Conservation (phyloP, 345 rosid genomes). For the Adansonia digitata region DNA sequence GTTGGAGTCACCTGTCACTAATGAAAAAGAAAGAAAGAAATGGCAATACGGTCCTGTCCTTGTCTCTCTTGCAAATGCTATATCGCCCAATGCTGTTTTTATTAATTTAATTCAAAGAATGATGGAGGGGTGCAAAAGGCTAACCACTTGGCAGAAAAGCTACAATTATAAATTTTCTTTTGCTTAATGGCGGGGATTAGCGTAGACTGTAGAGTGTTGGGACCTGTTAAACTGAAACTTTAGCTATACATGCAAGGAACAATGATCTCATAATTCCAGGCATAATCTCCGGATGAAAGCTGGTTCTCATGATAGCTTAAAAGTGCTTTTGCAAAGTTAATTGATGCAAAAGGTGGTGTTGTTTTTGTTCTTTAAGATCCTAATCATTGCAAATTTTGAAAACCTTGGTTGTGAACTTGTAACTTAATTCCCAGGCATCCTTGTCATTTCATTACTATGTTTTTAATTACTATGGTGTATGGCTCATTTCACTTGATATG, state of each 20-base stretch:
- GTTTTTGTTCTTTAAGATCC: neutral
- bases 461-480: neutral
- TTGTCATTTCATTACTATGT: neutral
- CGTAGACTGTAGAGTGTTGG: too few species aligned
- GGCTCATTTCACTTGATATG: neutral
- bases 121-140: neutral
- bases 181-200: too few species aligned
- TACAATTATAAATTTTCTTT: neutral
- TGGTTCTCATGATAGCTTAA: neutral
- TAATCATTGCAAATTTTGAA: neutral
- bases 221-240: neutral
- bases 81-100: neutral
- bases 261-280: constrained; percentile 15
- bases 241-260: neutral
- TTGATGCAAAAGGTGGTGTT: neutral
- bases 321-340: constrained; percentile 6
- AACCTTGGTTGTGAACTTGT: neutral
- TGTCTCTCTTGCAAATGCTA: constrained; percentile 12
- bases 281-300: constrained; percentile 20
- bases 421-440: neutral
- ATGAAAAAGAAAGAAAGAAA: constrained; percentile 6
- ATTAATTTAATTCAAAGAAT: neutral
- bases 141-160: neutral
- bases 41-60: constrained; percentile 15
- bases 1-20: neutral